Percentiles rank a stretch among this genome's conserved stretches.
phyloP scores from a whole-genome alignment of 2,329 filamentous ascomycete species.

The Talaromyces sp. region DNA sequence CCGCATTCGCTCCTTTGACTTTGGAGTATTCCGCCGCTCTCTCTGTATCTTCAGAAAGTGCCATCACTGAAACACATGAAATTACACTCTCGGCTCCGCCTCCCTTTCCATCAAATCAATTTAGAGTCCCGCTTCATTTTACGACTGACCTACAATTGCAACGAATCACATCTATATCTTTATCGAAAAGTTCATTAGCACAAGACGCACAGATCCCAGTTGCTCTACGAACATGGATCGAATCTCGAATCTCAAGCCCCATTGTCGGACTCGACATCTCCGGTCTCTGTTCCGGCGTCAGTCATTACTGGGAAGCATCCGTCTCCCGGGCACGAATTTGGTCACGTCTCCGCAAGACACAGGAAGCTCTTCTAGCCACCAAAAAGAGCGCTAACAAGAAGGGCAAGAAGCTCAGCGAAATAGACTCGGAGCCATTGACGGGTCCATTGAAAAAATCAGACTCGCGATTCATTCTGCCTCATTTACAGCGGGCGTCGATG shows the following conservation, averaged over 20 bases:
- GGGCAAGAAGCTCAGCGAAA: not conserved
- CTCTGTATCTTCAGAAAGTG: constrained; percentile 20
- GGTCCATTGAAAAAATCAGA: constrained; percentile 25
- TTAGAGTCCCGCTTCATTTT: constrained; percentile 34
- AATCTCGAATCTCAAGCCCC: constrained; percentile 32
- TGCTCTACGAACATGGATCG: constrained; percentile 34
- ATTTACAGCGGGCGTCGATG: constrained; percentile 37
- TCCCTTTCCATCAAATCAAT: constrained; percentile 35
- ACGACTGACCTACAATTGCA: constrained; percentile 36
- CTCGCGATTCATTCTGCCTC: constrained; percentile 31
- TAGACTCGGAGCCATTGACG: constrained; percentile 11
- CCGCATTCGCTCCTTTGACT: constrained; percentile 65
- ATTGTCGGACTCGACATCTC: constrained; percentile 38
- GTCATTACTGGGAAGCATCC: constrained; percentile 41
- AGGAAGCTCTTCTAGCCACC: constrained; percentile 20
- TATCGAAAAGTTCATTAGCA: constrained; percentile 21
- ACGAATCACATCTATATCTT: constrained; percentile 32
- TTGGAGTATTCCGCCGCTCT: constrained; percentile 42
- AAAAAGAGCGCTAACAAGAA: not conserved
- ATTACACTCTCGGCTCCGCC: constrained; percentile 35
- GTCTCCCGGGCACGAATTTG: constrained; percentile 38
- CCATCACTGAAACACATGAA: constrained; percentile 33
- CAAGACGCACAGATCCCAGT: constrained; percentile 28
- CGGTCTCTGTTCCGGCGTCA: constrained; percentile 42
- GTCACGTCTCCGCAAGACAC: constrained; percentile 31